Conservation (phyloP, 768 basidiomycete genomes). For the Kwoniella bestiolae region DNA sequence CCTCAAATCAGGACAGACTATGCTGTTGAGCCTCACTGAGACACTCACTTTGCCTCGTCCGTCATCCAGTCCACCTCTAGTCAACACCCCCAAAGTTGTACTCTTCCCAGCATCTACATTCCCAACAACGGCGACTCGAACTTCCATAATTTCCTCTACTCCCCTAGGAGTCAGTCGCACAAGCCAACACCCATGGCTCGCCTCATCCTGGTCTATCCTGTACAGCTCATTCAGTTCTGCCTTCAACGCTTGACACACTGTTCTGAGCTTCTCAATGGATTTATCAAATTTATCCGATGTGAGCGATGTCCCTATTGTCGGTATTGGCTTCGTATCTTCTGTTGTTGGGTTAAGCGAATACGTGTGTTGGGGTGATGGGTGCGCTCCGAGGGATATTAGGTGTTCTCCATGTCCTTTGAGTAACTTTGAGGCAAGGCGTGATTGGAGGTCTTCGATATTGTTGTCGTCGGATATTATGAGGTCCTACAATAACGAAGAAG, state of each 20-base stretch:
- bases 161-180: conserved; percentile 45
- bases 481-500: conserved; percentile 16
- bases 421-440: conserved; percentile 33
- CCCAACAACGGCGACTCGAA: conserved; percentile 92
- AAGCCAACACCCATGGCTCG: conserved; percentile 48
- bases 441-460: conserved; percentile 30
- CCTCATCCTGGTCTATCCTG: conserved; percentile 26
- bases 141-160: conserved; percentile 64
- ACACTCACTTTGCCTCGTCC: conserved; percentile 41
- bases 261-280: conserved; percentile 42
- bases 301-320: conserved; percentile 30
- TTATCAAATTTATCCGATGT: conserved; percentile 24
- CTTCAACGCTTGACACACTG: conserved; percentile 27
- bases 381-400: conserved; percentile 51
- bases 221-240: conserved; percentile 54
- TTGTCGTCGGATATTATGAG: conserved; percentile 24
- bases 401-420: conserved; percentile 53
- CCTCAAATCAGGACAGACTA: too few relatives aligned
- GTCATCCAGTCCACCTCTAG: conserved; percentile 68
- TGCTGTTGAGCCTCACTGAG: too few relatives aligned
- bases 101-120: conserved; percentile 87
- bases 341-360: conserved; percentile 38
- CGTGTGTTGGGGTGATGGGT: conserved; percentile 41
- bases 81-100: conserved; percentile 90
- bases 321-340: background rate